phyloP scores from a whole-genome alignment of 805 yeast species.

The Pichia sporocuriosa region DNA sequence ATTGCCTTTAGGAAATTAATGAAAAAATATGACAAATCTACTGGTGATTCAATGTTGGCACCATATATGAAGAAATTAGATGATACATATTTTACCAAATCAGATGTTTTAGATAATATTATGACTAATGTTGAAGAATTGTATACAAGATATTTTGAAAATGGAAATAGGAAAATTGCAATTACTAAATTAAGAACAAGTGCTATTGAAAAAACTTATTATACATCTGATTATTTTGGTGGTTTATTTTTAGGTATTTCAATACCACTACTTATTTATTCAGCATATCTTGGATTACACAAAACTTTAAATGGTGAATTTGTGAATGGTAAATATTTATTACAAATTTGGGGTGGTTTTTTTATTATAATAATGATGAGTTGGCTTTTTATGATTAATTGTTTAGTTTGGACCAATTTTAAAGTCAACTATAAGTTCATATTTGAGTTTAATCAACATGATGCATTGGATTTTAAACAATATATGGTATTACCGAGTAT shows the following conservation, averaged over 20 bases:
- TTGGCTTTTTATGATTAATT: conserved; percentile 58
- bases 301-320: conserved; percentile 33
- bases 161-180: conserved; percentile 64
- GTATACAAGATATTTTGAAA: conserved; percentile 59
- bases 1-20: conserved; percentile 86
- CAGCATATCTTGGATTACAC: conserved; percentile 39
- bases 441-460: conserved; percentile 74
- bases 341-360: conserved; percentile 94
- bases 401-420: conserved; percentile 63
- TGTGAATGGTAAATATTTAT: conserved; percentile 51
- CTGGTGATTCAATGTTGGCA: conserved; percentile 37
- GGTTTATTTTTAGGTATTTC: conserved; percentile 70
- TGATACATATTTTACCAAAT: conserved; percentile 49
- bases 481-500: conserved; percentile 59
- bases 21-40: conserved; percentile 83
- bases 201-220: conserved; percentile 34
- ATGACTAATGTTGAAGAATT: conserved; percentile 58
- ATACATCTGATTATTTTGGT: conserved; percentile 44
- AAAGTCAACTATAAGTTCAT: conserved; percentile 88
- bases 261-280: conserved; percentile 58
- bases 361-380: conserved; percentile 56
- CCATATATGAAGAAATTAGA: conserved; percentile 54
- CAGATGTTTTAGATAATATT: conserved; percentile 62
- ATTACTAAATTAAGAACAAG: conserved; percentile 59
- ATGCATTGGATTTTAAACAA: conserved; percentile 59